Percentiles rank a stretch among this genome's conserved stretches.
Evolutionary conservation across 345 rosid genomes (phyloP).

Genomic region (Eutrema japonicum): DNA sequence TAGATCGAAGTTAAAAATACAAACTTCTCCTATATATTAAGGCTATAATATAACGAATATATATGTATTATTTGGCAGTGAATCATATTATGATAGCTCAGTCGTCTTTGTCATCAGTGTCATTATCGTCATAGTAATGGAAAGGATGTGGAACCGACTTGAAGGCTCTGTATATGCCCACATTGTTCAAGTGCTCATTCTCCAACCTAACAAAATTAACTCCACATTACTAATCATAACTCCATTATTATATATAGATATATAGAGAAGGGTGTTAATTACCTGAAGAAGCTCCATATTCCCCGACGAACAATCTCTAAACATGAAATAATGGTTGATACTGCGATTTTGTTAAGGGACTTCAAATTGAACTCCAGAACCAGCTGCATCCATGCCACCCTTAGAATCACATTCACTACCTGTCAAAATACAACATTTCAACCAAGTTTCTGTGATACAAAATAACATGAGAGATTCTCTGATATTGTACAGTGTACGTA

Average conservation of each 20-base stretch:
- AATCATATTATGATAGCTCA: slow-evolving; percentile 9
- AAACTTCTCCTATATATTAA: neutral
- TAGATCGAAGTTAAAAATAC: no score
- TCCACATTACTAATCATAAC: slow-evolving; percentile 6
- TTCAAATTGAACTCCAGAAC: slow-evolving; percentile 58
- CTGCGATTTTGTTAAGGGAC: slow-evolving; percentile 53
- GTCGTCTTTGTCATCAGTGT: slow-evolving; percentile 39
- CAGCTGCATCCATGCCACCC: slow-evolving; percentile 73
- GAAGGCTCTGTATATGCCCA: slow-evolving; percentile 46
- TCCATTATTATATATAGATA: neutral
- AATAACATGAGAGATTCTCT: neutral
- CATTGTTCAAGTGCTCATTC: slow-evolving; percentile 49
- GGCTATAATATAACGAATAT: neutral
- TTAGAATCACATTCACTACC: slow-evolving; percentile 59
- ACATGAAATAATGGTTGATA: slow-evolving; percentile 53
- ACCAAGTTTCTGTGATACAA: neutral
- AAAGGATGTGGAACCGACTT: slow-evolving; percentile 51
- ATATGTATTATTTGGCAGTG: neutral
- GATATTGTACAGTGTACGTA: neutral
- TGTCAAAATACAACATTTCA: slow-evolving; percentile 25
- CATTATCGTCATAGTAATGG: slow-evolving; percentile 43
- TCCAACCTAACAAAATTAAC: slow-evolving; percentile 36
- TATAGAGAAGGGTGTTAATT: neutral
- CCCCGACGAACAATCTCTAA: slow-evolving; percentile 71
- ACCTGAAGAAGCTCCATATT: slow-evolving; percentile 88